These are phyloP conservation scores for Colletotrichum cordylinicola DNA, from an alignment of 2,329 filamentous ascomycete genomes.

Conservation along the genomic window DNA sequence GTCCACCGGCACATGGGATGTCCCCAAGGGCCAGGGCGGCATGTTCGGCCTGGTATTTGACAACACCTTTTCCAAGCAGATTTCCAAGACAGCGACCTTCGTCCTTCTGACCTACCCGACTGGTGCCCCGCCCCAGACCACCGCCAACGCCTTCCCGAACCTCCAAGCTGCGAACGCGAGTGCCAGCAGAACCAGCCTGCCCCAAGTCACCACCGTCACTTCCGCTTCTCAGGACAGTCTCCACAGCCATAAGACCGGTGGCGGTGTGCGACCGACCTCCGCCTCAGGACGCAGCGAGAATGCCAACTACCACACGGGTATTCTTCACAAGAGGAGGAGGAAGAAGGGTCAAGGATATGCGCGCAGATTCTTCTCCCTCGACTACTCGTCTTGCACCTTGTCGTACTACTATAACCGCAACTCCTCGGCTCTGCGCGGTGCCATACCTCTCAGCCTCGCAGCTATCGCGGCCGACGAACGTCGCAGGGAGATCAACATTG, in stretches of 20 bases:
- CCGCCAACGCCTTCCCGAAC: conserved; percentile 68
- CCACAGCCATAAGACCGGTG: conserved; percentile 52
- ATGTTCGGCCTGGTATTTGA: conserved; percentile 98
- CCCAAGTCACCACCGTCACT: conserved; percentile 47
- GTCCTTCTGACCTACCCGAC: conserved; percentile 94
- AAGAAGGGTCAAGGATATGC: conserved; percentile 96
- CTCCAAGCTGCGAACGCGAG: conserved; percentile 43
- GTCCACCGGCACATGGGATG: conserved; percentile 86
- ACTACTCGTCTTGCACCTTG: conserved; percentile 91
- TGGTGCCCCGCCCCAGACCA: conserved; percentile 76
- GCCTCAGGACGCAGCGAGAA: conserved; percentile 58
- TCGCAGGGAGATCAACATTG: conserved; percentile 90
- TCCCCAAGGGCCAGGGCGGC: conserved; percentile 75
- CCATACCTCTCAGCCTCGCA: conserved; percentile 89
- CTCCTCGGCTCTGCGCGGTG: conserved; percentile 88
- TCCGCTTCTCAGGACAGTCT: conserved; percentile 67
- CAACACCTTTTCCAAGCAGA: conserved; percentile 97
- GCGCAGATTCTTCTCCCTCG: conserved; percentile 91
- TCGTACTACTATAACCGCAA: conserved; percentile 97
- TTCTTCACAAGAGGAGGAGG: conserved; percentile 85
- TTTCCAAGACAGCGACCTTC: conserved; percentile 93
- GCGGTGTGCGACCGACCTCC: conserved; percentile 50
- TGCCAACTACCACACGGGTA: conserved; percentile 78
- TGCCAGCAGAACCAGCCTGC: conserved; percentile 57
- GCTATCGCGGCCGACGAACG: conserved; percentile 90